Evolutionary conservation across 2,329 filamentous ascomycete species (phyloP).

Genomic region (Colletotrichum godetiae): DNA sequence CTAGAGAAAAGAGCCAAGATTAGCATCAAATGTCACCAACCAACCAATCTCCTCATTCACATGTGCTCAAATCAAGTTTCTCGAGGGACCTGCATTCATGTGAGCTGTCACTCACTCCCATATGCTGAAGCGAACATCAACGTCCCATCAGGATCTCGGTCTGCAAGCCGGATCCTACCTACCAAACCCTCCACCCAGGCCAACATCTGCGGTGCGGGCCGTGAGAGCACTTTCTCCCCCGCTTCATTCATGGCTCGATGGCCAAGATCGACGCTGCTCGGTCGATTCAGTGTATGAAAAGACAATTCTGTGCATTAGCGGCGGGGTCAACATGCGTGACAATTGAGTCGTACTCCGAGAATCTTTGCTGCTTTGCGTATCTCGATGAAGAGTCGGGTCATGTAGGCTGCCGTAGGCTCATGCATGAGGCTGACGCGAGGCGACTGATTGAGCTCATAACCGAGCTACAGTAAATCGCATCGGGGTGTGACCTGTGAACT

Average conservation of each 20-base stretch:
- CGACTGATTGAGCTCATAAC: background rate
- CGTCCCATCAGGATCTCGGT: background rate
- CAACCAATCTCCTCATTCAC: background rate
- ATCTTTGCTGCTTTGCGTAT: background rate
- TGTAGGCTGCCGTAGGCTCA: background rate
- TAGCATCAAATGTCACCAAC: background rate
- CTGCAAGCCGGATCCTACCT: background rate
- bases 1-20: background rate
- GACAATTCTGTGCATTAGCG: too few relatives aligned
- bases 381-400: background rate
- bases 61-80: background rate
- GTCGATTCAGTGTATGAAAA: too few relatives aligned
- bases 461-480: background rate
- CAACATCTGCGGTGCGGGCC: background rate
- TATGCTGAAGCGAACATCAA: background rate
- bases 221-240: background rate
- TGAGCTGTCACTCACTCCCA: background rate
- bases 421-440: background rate
- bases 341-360: background rate
- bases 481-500: background rate
- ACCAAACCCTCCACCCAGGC: background rate
- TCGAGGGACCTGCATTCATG: background rate
- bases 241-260: background rate
- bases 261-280: too few relatives aligned
- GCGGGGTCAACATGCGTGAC: background rate